Evolutionary conservation across 2,329 filamentous ascomycete species (phyloP).

Genomic region (Metarhizium rileyi): DNA sequence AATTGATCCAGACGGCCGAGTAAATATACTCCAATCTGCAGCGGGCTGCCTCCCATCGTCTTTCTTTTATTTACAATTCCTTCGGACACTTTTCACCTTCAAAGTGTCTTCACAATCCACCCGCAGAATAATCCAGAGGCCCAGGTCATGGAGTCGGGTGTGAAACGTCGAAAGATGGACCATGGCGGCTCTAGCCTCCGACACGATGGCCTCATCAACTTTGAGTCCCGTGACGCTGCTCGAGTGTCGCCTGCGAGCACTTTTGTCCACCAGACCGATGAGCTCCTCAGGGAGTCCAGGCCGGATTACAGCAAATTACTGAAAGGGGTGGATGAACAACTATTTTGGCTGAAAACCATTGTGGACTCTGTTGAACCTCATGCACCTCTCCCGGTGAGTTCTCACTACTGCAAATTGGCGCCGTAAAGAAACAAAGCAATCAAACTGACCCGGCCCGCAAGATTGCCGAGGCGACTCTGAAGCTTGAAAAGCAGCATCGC

Average conservation of each 20-base stretch:
- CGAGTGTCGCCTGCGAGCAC: slow-evolving; percentile 39
- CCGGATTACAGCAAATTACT: slow-evolving; percentile 42
- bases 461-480: slow-evolving; percentile 59
- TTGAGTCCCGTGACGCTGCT: slow-evolving; percentile 29
- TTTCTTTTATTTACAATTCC: not conserved
- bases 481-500: slow-evolving; percentile 56
- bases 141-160: slow-evolving; percentile 33
- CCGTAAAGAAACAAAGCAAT: not conserved
- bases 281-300: slow-evolving; percentile 45
- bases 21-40: not conserved
- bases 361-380: slow-evolving; percentile 43
- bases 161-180: slow-evolving; percentile 40
- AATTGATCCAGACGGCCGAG: not conserved
- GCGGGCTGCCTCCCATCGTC: not conserved
- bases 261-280: slow-evolving; percentile 50
- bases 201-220: slow-evolving; percentile 28
- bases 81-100: too few relatives aligned
- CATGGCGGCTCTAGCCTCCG: slow-evolving; percentile 26
- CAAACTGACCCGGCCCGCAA: slow-evolving; percentile 21
- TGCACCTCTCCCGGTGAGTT: slow-evolving; percentile 38
- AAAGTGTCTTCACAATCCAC: not conserved
- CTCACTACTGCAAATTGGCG: not conserved
- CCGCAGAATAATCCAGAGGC: not conserved
- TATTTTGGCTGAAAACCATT: slow-evolving; percentile 42
- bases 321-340: slow-evolving; percentile 35